These are phyloP conservation scores for Pseudogymnoascus sp. DNA, from an alignment of 2,329 filamentous ascomycete species.

Conservation along the genomic window DNA sequence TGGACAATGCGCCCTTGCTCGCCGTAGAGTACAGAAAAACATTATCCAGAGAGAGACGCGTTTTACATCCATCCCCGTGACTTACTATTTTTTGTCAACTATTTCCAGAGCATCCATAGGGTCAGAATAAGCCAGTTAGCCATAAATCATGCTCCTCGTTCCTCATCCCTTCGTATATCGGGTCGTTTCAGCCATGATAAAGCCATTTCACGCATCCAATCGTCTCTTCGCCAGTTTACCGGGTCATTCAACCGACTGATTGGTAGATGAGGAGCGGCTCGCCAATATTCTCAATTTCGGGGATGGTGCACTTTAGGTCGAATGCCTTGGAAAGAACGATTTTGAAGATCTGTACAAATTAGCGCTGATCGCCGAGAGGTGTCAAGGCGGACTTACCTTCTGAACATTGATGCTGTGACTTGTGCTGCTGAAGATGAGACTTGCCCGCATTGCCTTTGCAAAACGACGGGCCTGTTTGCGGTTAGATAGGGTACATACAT, in stretches of 20 bases:
- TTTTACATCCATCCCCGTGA: conserved; percentile 6
- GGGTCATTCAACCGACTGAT: conserved; percentile 33
- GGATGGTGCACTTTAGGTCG: conserved; percentile 97
- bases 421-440: conserved; percentile 95
- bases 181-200: conserved; percentile 1
- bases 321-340: conserved; percentile 98
- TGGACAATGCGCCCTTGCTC: neutral
- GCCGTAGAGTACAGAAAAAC: conserved; percentile 7
- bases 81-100: conserved; percentile 3
- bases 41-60: conserved; percentile 3
- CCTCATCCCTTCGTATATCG: conserved; percentile 1
- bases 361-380: neutral
- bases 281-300: conserved; percentile 96
- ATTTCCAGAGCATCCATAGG: conserved; percentile 2
- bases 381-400: conserved; percentile 55
- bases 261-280: conserved; percentile 92
- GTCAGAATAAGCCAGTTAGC: neutral
- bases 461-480: conserved; percentile 77
- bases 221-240: neutral
- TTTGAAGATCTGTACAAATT: conserved; percentile 80
- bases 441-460: conserved; percentile 96
- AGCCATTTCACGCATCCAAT: conserved; percentile 1
- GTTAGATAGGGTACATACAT: neutral
- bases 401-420: conserved; percentile 99
- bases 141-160: conserved; percentile 6